Evolutionary conservation across 257 asterid species (phyloP).

Genomic region (Datura wrightii): DNA sequence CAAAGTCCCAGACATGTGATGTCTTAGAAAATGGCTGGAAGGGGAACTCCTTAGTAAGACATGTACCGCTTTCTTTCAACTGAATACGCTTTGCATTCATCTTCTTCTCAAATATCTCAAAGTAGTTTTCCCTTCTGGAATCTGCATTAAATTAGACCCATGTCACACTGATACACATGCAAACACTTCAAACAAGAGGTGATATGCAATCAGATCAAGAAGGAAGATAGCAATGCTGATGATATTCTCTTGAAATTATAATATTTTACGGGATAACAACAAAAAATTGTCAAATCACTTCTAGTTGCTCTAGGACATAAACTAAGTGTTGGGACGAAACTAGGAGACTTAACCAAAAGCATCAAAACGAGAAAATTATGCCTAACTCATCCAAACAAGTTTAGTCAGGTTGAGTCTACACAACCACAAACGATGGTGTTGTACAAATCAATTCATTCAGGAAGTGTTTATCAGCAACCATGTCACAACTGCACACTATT

Average conservation of each 20-base stretch:
- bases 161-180: conserved; percentile 31
- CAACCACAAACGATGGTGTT: background rate
- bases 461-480: background rate
- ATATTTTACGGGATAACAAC: background rate
- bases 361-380: background rate
- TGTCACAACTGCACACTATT: conserved; percentile 2
- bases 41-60: conserved; percentile 28
- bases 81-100: conserved; percentile 75
- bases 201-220: conserved; percentile 23
- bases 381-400: conserved; percentile 5
- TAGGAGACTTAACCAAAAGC: conserved; percentile 8
- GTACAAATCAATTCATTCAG: background rate
- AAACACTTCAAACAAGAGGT: background rate
- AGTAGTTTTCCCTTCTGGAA: conserved; percentile 72
- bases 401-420: background rate
- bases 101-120: conserved; percentile 86
- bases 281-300: background rate
- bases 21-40: conserved; percentile 16
- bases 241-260: background rate
- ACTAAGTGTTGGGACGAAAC: background rate
- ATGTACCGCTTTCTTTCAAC: conserved; percentile 82
- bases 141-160: conserved; percentile 62
- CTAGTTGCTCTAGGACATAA: conserved; percentile 12
- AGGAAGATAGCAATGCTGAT: conserved; percentile 5
- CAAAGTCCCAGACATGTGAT: background rate